Evolutionary conservation across 305 asterid species (phyloP), one percentile per base, ranked within the genome.

Genomic region (Fraxinus nigra): DNA sequence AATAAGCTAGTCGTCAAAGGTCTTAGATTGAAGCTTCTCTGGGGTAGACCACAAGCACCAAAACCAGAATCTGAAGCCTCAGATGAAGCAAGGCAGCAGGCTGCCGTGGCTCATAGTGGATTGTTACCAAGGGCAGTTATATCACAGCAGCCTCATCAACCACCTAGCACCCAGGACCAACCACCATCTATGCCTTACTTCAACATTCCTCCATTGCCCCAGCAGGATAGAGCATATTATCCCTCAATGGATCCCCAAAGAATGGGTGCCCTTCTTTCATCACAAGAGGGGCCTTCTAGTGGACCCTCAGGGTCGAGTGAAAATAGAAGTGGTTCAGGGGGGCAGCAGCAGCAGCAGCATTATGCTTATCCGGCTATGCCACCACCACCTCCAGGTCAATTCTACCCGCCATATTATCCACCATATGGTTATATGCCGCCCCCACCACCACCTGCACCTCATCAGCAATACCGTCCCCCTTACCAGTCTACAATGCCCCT

Each of bases 221-320:
- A 91, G 86, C 97, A 91, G 76, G 98, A 90, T 26, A 84, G 94
- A 76, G 91, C 97, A 4, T 90, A 88, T 82, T 96, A 94, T 83
- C 99, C 99, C 13, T 96, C 99, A 0, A 96, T 94, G 98, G 99
- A 96, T 84, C 98, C 98, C 40, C 99, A 96, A 76, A 90, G 98
- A 86, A 94, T 94, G 99, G 98, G 98, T 51, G 99, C 98, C 48
- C 54, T 90, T 33, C 80, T 92, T 38, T 88, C 92, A 35, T 87
- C 95, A 37, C 97, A 93, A 79, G 99, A 96, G 26, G 98, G 98
- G 72, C 79, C 86, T 56, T 84, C 93, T 0, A 79, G 87, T 75
- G 92, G 93, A n/a, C 83, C 94, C 9, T 81, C 90, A 2, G 97
- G 93, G 35, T 85, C 95, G 0, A 87, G 82, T 79, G 99, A 92